Evolutionary conservation across 2,329 filamentous ascomycete genomes (phyloP).

Genomic region (Pseudocercospora crystallina): DNA sequence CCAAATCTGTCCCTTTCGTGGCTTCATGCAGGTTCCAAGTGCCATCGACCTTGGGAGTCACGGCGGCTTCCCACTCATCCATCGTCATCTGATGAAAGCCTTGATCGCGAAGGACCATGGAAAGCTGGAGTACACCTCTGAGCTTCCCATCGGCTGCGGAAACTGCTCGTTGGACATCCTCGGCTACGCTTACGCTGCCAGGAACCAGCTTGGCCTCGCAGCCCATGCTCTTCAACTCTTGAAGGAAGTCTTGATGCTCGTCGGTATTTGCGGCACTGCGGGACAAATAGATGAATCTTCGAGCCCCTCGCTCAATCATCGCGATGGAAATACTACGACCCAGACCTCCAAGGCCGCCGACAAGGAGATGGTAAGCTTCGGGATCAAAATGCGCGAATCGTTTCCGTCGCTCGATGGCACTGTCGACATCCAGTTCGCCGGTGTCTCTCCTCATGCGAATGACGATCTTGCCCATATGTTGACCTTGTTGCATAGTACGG

Average conservation of each 20-base stretch:
- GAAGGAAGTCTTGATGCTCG: not conserved
- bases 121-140: slow-evolving; percentile 10
- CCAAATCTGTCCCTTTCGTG: slow-evolving; percentile 25
- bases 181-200: not conserved
- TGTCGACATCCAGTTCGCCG: too few species aligned
- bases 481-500: slow-evolving; percentile 5
- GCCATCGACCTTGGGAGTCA: slow-evolving; percentile 10
- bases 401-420: too few species aligned
- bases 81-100: slow-evolving; percentile 9
- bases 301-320: slow-evolving; percentile 22
- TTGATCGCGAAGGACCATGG: slow-evolving; percentile 13
- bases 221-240: not conserved
- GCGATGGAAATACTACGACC: slow-evolving; percentile 18
- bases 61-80: slow-evolving; percentile 3
- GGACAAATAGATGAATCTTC: slow-evolving; percentile 19
- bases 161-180: slow-evolving; percentile 9
- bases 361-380: slow-evolving; percentile 20
- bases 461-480: slow-evolving; percentile 2
- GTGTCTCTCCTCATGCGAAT: too few species aligned
- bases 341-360: slow-evolving; percentile 29
- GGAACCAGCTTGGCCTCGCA: not conserved
- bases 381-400: slow-evolving; percentile 4
- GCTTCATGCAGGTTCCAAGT: slow-evolving; percentile 30
- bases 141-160: slow-evolving; percentile 41
- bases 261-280: slow-evolving; percentile 6